Evolutionary conservation across 108 stramenopile genomes (phyloP).

Genomic region (Asterionellopsis glacialis): DNA sequence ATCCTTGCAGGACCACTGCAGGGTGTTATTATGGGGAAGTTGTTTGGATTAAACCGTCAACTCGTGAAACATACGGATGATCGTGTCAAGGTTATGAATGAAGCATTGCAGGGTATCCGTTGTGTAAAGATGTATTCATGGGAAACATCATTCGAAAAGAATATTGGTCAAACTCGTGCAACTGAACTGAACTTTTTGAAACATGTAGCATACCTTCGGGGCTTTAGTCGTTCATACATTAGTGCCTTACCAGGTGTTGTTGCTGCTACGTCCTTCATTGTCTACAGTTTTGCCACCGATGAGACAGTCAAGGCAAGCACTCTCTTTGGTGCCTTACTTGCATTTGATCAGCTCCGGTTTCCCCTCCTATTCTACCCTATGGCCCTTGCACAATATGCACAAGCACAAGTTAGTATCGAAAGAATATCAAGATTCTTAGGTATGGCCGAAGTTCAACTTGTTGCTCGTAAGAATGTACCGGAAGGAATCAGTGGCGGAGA

Average conservation of each 20-base stretch:
- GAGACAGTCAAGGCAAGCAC: slow-evolving; percentile 45
- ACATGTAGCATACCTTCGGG: slow-evolving; percentile 51
- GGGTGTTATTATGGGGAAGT: slow-evolving; percentile 49
- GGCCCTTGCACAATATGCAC: slow-evolving; percentile 58
- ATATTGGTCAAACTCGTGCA: slow-evolving; percentile 43
- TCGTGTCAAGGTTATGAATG: slow-evolving; percentile 83
- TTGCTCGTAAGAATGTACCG: slow-evolving; percentile 2
- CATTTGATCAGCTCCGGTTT: slow-evolving; percentile 69
- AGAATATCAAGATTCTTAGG: slow-evolving; percentile 28
- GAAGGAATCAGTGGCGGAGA: slow-evolving; percentile 22
- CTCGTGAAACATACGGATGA: slow-evolving; percentile 76
- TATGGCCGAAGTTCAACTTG: slow-evolving; percentile 38
- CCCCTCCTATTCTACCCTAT: slow-evolving; percentile 69
- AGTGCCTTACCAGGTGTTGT: slow-evolving; percentile 52
- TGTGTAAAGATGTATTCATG: slow-evolving; percentile 91
- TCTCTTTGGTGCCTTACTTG: slow-evolving; percentile 57
- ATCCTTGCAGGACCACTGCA: slow-evolving; percentile 60
- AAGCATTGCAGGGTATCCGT: slow-evolving; percentile 88
- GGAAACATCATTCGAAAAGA: slow-evolving; percentile 71
- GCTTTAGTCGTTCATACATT: slow-evolving; percentile 64
- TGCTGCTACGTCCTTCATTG: slow-evolving; percentile 58
- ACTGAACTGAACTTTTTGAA: slow-evolving; percentile 53
- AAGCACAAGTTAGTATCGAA: slow-evolving; percentile 52
- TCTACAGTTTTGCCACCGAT: slow-evolving; percentile 32
- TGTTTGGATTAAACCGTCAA: slow-evolving; percentile 64